Evolutionary conservation across 2,329 filamentous ascomycete species (phyloP).

Genomic region (Fusarium circinatum): DNA sequence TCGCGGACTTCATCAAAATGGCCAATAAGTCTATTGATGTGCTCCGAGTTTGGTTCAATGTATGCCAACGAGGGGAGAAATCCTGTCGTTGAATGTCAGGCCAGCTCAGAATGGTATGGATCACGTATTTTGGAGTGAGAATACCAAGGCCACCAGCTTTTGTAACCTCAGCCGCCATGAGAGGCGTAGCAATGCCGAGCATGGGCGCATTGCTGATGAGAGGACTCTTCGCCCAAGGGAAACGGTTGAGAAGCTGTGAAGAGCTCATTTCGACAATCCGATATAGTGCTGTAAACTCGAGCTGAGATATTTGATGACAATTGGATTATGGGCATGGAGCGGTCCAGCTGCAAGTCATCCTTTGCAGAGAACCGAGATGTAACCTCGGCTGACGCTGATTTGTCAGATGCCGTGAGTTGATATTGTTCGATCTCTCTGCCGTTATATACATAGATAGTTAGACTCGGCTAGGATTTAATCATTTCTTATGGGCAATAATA

Average conservation of each 20-base stretch:
- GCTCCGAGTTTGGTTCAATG: conserved; percentile 44
- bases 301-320: background rate
- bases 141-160: conserved; percentile 53
- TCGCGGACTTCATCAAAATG: conserved; percentile 46
- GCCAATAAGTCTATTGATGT: conserved; percentile 48
- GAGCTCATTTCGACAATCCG: conserved; percentile 35
- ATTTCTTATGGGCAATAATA: background rate
- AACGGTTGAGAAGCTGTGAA: conserved; percentile 43
- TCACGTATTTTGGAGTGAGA: background rate
- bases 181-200: conserved; percentile 48
- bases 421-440: background rate
- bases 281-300: background rate
- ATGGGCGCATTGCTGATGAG: conserved; percentile 52
- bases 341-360: background rate
- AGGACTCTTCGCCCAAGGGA: conserved; percentile 46
- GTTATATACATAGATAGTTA: background rate
- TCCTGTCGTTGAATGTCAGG: conserved; percentile 38
- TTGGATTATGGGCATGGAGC: background rate
- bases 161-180: conserved; percentile 50
- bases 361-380: background rate
- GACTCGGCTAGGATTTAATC: too few species aligned
- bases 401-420: conserved; percentile 17
- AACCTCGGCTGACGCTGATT: conserved; percentile 18
- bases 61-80: conserved; percentile 49
- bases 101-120: background rate